Base-by-base conservation (phyloP, 176 grass and related monocot genomes). In the Metroxylon sagu region DNA sequence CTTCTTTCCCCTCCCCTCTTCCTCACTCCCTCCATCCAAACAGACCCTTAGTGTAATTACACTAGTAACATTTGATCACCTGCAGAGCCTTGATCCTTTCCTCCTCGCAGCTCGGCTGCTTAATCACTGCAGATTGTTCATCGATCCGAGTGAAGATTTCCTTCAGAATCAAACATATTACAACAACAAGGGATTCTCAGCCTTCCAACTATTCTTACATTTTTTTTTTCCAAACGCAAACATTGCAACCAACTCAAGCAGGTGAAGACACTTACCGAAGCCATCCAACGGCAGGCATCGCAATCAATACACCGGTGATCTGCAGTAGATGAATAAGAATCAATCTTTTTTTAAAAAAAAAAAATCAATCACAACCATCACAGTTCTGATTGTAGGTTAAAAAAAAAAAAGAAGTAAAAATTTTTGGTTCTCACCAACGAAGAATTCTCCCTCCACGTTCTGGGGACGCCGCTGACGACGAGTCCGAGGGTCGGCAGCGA, bases 281-380 rank as follows among this genome's bases (percentile, higher is more conserved):
- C 91, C 80, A 96, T 96, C 91, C 91, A 96, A 53, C 91, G 86
- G 72, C 91, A 96, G 52, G 86, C 85, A 58, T 81, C 77, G 73
- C 91, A 96, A 49, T 96, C 91, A 64, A 96, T 96, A 74, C 91
- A 96, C 2, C 68, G 68, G 16, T 79, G 77, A 56, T 96, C 91
- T 96, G 75, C 49, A 62, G 35, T 5, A 68, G 51, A 6, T 5
- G 62, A 66, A 19, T 6, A 57, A 49, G 16, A 49, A 48, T 16
- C 4, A 26, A 30, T 5, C 17, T 39, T 53, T 18, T 39, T 53
- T 18, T 25, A 3, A 5, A n/a, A 27, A 18, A 12, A 18, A 48
- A 14, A 4, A 18, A 61, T 10, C 6, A 12, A 43, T 43, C 35
- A 6, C 10, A 43, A 43, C 8, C 35, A 43, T 43, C 35, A 14